phyloP scores from a whole-genome alignment of 1,284 basidiomycete genomes.

The Trichosporon ovoides region DNA sequence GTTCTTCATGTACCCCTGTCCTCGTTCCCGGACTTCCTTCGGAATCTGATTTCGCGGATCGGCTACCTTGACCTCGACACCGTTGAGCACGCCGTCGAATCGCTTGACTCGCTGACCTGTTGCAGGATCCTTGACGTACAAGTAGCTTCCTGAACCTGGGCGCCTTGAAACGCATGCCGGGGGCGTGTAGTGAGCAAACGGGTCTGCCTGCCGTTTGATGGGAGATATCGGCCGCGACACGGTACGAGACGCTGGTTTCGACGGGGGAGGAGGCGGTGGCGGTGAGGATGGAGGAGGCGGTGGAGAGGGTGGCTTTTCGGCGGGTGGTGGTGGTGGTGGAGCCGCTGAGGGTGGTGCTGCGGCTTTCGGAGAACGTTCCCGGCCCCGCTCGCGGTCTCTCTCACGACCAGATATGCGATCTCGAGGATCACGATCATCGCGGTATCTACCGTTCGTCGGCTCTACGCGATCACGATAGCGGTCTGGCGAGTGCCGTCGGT shows the following conservation, averaged over 20 bases:
- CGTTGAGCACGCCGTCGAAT: conserved; percentile 35
- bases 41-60: conserved; percentile 36
- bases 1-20: conserved; percentile 32
- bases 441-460: background rate
- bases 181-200: conserved; percentile 20
- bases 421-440: background rate
- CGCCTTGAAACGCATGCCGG: conserved; percentile 28
- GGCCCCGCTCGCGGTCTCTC: conserved; percentile 1
- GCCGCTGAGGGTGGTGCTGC: conserved; percentile 10
- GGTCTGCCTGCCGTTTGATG: conserved; percentile 22
- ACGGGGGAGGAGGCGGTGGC: conserved; percentile 27
- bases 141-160: conserved; percentile 31
- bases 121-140: conserved; percentile 21
- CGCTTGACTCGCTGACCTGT: conserved; percentile 31
- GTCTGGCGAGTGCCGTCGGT: background rate
- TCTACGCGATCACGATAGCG: conserved; percentile 2
- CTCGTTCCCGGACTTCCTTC: conserved; percentile 21
- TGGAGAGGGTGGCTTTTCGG: conserved; percentile 19
- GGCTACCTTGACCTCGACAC: conserved; percentile 22
- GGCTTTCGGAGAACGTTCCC: conserved; percentile 5
- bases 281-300: conserved; percentile 20
- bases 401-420: background rate
- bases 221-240: conserved; percentile 16
- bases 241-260: conserved; percentile 7
- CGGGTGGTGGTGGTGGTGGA: conserved; percentile 22